Evolutionary conservation across 495 filamentous ascomycete species (phyloP).

Genomic region (Cetradonia linearis): DNA sequence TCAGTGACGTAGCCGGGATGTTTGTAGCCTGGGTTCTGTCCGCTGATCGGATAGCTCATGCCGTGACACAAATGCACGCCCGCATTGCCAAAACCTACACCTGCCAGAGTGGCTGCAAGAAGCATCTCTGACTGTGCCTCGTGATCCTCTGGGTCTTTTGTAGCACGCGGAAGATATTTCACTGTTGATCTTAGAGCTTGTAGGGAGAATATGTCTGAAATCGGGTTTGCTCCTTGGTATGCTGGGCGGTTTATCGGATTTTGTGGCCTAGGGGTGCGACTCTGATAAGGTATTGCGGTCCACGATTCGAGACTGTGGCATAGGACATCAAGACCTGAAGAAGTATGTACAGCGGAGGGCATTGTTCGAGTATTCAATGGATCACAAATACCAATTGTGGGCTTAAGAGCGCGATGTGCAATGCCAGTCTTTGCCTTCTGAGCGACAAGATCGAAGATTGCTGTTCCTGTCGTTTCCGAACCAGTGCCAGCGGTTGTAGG

Average conservation of each 20-base stretch:
- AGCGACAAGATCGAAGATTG: conserved; percentile 88
- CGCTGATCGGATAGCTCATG: conserved; percentile 92
- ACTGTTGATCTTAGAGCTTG: conserved; percentile 68
- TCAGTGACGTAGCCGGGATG: conserved; percentile 72
- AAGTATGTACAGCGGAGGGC: conserved; percentile 82
- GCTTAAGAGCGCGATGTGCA: conserved; percentile 88
- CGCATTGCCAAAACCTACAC: conserved; percentile 94
- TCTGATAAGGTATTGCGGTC: conserved; percentile 89
- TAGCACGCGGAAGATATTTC: conserved; percentile 81
- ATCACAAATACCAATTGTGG: conserved; percentile 91
- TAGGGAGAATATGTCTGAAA: conserved; percentile 90
- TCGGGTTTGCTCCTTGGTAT: conserved; percentile 95
- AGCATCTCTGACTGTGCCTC: conserved; percentile 94
- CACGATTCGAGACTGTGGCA: conserved; percentile 90
- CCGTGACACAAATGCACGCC: conserved; percentile 96
- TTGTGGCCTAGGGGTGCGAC: conserved; percentile 68
- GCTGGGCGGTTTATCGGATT: conserved; percentile 89
- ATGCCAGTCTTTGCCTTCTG: conserved; percentile 90
- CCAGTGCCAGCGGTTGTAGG: conserved; percentile 95
- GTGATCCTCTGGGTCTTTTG: conserved; percentile 74
- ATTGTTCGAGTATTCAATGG: conserved; percentile 91
- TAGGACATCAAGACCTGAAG: conserved; percentile 84
- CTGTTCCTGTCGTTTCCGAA: conserved; percentile 91
- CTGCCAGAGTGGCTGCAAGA: conserved; percentile 84
- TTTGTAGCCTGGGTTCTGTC: conserved; percentile 82